Evolutionary conservation across 169 alveolate species (phyloP), one percentile per base, ranked within the genome.

Genomic region (Fabrea salina): DNA sequence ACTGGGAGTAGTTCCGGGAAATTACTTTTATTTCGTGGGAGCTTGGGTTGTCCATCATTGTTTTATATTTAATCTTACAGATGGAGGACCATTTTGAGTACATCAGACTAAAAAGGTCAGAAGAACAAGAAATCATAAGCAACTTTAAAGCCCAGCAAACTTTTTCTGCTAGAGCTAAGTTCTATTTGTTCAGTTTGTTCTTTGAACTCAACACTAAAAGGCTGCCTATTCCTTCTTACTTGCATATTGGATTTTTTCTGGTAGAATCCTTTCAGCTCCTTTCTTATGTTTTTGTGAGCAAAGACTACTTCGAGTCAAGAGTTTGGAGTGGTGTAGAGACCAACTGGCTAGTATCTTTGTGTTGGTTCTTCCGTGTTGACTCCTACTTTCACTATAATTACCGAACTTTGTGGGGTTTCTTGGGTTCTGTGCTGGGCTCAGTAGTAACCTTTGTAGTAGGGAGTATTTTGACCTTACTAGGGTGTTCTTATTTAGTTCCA

Each of bases 321-420:
- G 58, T 57, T 35, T 66, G 76, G 30, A 66, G 32, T 40, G 22
- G n/a, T 22, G 40, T 33, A 6, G 39, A 66, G 27, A 66, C 57
- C 43, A 30, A 66, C 33, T 66, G 76, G 30, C 56, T 66, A 22
- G 40, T 66, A 19, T 51, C 33, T n/a, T 32, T 66, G 19, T 66
- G 76, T 30, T 66, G 76, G 57, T 32, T 66, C 56, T 66, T 66
- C 40, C 51, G 76, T 37, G 25, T 66, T 66, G 76, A 66, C 40
- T 39, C 19, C 33, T 66, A 66, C 56, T 66, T 66, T 41, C 25
- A 30, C 58, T 22, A 27, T 32, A 40, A 40, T 33, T 2, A 4
- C 76, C 22, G n/a, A 22, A n/a, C 58, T 39, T 66, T n/a, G 19
- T 19, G 33, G 3, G 57, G 27, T 8, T 39, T 66, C 37, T 0